Evolutionary conservation across 176 grass and related monocot species (phyloP), one percentile per base, ranked within the genome.

Genomic region (Juncus inflexus): DNA sequence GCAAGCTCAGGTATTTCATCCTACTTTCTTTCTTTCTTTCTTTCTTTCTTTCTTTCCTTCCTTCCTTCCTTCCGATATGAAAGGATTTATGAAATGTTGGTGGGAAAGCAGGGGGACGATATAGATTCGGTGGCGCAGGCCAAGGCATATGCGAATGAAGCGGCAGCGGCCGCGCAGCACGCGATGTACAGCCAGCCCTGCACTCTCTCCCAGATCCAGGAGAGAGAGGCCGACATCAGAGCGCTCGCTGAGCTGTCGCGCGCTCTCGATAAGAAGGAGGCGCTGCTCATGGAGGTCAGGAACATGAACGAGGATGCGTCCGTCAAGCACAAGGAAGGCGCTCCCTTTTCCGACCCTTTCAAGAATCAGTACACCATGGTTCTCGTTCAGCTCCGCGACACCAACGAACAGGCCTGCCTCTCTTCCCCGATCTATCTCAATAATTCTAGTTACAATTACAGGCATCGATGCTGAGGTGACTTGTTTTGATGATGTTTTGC

Each of bases 281-380:
- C 88, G 73, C 79, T 92, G 69, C 65, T 99, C 50, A 90, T 86
- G 61, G 94, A 99, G 62, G 67, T 99, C 61, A 89, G 94, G 77
- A 82, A 99, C 64, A 99, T 99, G 94, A 99, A 99, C 37, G 94
- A 92, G 75, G 87, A 96, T 74, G 83, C 92, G 57, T 91, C 85
- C 62, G 94, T 85, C 79, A 99, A 84, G 47, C 88, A 92, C 57
- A 86, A 86, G 78, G 88, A 86, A 42, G 75, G 77, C 35, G 88
- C 91, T 79, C 72, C 61, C 13, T 81, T 92, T 61, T 82, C 70
- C 77, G 79, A 99, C 43, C 85, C 89, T 81, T 99, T 99, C 73
- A 86, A 82, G 58, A 92, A 77, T 43, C 94, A 90, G 58, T 99
- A 99, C 65, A 85, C 94, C 35, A 92, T 86, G 67, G 85, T 99